Percentiles rank a stretch among this genome's conserved stretches.
Conservation (phyloP, 306 rosid species). For the Cicer cuneatum region DNA sequence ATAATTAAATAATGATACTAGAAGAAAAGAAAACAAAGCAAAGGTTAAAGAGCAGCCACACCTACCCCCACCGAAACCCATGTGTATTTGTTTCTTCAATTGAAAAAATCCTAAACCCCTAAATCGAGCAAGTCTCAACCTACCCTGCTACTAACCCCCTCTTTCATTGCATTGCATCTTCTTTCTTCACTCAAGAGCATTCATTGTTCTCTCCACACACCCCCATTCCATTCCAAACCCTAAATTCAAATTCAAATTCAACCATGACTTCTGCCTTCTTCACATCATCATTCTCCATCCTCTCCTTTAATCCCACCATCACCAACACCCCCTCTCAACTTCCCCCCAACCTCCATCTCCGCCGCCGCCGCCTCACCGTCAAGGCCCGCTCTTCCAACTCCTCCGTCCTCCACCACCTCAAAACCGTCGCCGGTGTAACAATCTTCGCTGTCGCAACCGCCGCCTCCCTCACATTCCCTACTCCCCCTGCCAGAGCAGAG, state of each 20-base stretch:
- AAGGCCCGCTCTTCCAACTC: constrained; percentile 45
- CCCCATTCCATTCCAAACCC: neutral
- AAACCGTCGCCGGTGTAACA: constrained; percentile 62
- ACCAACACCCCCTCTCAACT: constrained; percentile 30
- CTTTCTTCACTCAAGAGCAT: neutral
- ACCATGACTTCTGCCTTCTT: constrained; percentile 63
- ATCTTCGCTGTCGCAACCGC: constrained; percentile 53
- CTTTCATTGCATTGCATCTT: neutral
- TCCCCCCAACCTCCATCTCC: constrained; percentile 39
- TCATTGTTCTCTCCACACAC: constrained; percentile 32
- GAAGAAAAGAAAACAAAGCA: neutral
- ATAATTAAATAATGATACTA: neutral
- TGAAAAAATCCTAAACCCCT: constrained; percentile 15
- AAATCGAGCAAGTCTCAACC: neutral
- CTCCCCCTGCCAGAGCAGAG: constrained; percentile 71
- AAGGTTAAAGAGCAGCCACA: neutral
- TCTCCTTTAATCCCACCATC: constrained; percentile 38
- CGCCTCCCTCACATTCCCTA: constrained; percentile 52
- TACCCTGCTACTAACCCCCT: constrained; percentile 2
- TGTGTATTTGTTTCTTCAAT: neutral
- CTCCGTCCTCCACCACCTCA: constrained; percentile 51
- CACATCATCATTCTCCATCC: constrained; percentile 44
- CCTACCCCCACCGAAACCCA: constrained; percentile 31
- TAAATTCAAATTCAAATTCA: constrained; percentile 22
- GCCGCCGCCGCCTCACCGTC: constrained; percentile 48